A percentile compares a stretch with the other conserved stretches of the same genome.
Conservation (phyloP, 768 basidiomycete genomes). For the Omphalotus guepiniiformis region DNA sequence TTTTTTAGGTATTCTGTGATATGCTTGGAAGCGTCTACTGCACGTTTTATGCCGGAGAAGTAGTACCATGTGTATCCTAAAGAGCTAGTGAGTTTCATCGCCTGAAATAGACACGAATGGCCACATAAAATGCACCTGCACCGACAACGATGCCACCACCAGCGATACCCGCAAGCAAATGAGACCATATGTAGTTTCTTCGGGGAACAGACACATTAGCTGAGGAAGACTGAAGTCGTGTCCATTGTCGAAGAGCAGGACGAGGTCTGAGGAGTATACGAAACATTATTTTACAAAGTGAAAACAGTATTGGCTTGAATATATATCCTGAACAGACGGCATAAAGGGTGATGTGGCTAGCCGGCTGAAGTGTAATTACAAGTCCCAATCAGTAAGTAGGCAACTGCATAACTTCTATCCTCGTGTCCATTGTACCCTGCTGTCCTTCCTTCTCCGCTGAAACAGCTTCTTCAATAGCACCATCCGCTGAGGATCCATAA, state of each 20-base stretch:
- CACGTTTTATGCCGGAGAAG: conserved; percentile 33
- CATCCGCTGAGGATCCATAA: conserved; percentile 7
- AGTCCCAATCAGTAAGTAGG: neutral
- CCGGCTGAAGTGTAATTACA: too few species aligned
- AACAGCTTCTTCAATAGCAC: neutral
- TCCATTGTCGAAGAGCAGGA: too few species aligned
- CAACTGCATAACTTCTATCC: conserved; percentile 4
- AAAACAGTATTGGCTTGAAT: too few species aligned
- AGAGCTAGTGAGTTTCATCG: neutral
- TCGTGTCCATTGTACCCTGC: neutral
- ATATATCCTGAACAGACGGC: too few species aligned
- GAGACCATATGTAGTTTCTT: conserved; percentile 11
- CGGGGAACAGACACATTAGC: neutral
- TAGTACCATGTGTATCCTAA: conserved; percentile 38
- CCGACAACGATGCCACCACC: conserved; percentile 25
- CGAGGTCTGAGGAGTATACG: too few species aligned
- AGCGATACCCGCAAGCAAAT: conserved; percentile 23
- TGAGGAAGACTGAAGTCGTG: too few species aligned
- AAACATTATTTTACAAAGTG: too few species aligned
- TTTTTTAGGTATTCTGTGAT: conserved; percentile 21
- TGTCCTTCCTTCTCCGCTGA: conserved; percentile 5
- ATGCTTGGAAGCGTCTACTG: conserved; percentile 30
- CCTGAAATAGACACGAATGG: neutral
- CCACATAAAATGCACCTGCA: conserved; percentile 17
- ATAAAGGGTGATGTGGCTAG: neutral